Percentiles rank a stretch among this genome's conserved stretches.
Evolutionary conservation across 306 rosid species (phyloP).

Genomic region (Fagus crenata): DNA sequence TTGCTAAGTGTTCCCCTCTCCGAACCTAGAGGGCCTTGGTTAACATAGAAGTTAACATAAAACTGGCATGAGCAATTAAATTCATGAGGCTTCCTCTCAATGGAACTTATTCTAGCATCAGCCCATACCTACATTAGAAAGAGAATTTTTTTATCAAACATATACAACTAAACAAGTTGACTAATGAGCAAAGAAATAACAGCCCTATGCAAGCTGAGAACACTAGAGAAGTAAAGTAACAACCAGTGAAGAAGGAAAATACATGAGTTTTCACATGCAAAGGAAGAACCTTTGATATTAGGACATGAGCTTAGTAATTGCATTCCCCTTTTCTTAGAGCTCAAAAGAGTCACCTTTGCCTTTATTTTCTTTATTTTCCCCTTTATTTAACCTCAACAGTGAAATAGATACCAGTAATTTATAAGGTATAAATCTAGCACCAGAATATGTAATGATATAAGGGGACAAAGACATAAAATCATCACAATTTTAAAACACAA

Average conservation of each 20-base stretch:
- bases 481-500: not conserved
- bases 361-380: not conserved
- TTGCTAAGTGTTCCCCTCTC: slow-evolving; percentile 61
- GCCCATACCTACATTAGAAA: slow-evolving; percentile 52
- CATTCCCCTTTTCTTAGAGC: not conserved
- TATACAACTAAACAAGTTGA: slow-evolving; percentile 8
- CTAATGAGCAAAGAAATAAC: not conserved
- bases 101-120: slow-evolving; percentile 85
- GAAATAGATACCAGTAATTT: not conserved
- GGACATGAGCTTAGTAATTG: not conserved
- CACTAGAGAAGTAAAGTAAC: not conserved
- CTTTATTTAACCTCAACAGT: not conserved
- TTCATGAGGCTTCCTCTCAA: slow-evolving; percentile 76
- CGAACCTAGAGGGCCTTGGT: slow-evolving; percentile 77
- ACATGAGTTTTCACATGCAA: not conserved
- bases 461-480: not conserved
- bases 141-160: slow-evolving; percentile 17
- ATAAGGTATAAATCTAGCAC: not conserved
- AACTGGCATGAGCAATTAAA: slow-evolving; percentile 66
- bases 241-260: not conserved
- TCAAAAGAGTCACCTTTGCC: not conserved
- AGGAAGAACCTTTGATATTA: not conserved
- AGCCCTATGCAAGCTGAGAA: not conserved
- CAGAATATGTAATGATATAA: not conserved
- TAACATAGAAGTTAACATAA: slow-evolving; percentile 66